A percentile compares a stretch with the other conserved stretches of the same genome.
Evolutionary conservation across 2,329 filamentous ascomycete species (phyloP).

Genomic region (Exophiala bonariae): DNA sequence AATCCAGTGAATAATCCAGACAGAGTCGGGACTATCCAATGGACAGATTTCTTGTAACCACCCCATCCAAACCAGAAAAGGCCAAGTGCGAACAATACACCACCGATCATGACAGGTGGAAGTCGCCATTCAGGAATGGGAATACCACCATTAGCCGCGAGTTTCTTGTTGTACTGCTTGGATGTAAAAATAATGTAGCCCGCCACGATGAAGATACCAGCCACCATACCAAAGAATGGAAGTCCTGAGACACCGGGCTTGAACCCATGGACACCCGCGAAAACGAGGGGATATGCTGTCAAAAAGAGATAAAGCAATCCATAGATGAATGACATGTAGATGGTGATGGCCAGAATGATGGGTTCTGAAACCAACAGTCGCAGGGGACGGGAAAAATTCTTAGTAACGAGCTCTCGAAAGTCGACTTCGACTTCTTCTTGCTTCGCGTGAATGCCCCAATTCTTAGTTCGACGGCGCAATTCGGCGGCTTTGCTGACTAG

Average conservation of each 20-base stretch:
- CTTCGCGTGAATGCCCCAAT: slow-evolving; percentile 64
- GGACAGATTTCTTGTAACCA: slow-evolving; percentile 49
- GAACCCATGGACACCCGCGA: slow-evolving; percentile 64
- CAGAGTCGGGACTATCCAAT: slow-evolving; percentile 43
- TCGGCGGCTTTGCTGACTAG: slow-evolving; percentile 58
- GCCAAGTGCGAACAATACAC: slow-evolving; percentile 56
- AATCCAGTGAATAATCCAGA: slow-evolving; percentile 57
- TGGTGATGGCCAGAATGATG: slow-evolving; percentile 43
- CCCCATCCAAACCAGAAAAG: slow-evolving; percentile 81
- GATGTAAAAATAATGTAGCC: slow-evolving; percentile 62
- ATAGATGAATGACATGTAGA: slow-evolving; percentile 38
- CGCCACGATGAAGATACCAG: slow-evolving; percentile 70
- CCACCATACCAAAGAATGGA: slow-evolving; percentile 81
- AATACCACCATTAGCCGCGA: slow-evolving; percentile 63
- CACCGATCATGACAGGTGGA: slow-evolving; percentile 55
- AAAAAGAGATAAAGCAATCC: slow-evolving; percentile 33
- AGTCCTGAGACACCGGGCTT: slow-evolving; percentile 69
- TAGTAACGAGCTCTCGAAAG: slow-evolving; percentile 48
- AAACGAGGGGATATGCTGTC: slow-evolving; percentile 36
- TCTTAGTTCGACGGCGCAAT: slow-evolving; percentile 55
- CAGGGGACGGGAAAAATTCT: slow-evolving; percentile 53
- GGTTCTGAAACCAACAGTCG: slow-evolving; percentile 45
- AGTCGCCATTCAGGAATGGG: slow-evolving; percentile 60
- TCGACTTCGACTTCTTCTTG: slow-evolving; percentile 56
- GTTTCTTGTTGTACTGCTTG: slow-evolving; percentile 67